A percentile compares a stretch with the other conserved stretches of the same genome.
Conservation (phyloP, 2,329 filamentous ascomycete genomes). For the Ophiostoma australiae region DNA sequence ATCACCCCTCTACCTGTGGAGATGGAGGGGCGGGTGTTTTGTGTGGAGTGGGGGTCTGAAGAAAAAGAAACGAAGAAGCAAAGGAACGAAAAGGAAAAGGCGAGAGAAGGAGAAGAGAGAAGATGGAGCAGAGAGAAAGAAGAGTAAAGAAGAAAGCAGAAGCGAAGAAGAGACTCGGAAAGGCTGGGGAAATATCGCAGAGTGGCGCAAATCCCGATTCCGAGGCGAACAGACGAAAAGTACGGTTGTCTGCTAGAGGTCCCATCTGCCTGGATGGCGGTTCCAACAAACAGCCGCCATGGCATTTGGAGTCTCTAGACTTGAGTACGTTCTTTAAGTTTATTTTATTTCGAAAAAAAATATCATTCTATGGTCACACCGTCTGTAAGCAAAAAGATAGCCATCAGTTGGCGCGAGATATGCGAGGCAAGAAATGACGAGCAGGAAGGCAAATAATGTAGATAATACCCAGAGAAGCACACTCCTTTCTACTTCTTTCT, state of each 20-base stretch:
- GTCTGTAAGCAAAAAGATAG: neutral
- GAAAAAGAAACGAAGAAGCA: conserved; percentile 2
- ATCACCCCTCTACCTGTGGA: conserved; percentile 10
- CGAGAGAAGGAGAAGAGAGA: neutral
- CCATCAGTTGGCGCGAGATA: neutral
- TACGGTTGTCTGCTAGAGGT: neutral
- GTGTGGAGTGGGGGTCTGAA: conserved; percentile 9
- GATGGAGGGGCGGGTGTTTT: conserved; percentile 16
- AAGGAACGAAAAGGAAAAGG: neutral
- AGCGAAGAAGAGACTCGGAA: neutral
- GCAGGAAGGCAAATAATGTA: neutral
- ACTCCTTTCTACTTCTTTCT: neutral
- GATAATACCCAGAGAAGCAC: neutral
- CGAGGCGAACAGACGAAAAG: neutral
- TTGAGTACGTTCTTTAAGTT: neutral
- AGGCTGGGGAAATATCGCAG: neutral
- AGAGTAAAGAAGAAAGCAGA: neutral
- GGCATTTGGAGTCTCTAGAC: neutral
- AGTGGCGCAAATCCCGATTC: neutral
- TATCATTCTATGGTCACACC: neutral
- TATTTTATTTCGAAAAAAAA: neutral
- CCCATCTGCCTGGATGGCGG: conserved; percentile 10
- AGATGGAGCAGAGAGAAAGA: neutral
- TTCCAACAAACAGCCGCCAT: neutral
- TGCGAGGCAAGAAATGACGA: neutral